Conservation (phyloP, 2,329 filamentous ascomycete genomes). For the Eutypa lata region DNA sequence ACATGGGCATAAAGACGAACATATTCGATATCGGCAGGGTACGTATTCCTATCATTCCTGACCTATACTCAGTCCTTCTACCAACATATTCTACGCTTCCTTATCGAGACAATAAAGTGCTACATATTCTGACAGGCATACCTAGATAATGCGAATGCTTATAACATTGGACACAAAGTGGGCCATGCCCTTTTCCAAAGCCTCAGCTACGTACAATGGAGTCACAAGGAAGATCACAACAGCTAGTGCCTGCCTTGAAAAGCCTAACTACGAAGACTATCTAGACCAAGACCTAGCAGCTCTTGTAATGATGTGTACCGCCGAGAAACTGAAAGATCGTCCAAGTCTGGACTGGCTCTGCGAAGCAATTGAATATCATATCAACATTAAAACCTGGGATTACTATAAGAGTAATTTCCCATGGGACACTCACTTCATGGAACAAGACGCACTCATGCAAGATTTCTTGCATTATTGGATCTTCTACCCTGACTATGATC, state of each 20-base stretch:
- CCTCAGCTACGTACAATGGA: not conserved
- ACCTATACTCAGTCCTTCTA: too few species aligned
- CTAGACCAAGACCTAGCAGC: not conserved
- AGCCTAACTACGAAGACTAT: not conserved
- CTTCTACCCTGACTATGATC: too few species aligned
- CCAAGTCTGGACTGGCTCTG: not conserved
- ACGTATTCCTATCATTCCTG: not conserved
- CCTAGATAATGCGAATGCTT: not conserved
- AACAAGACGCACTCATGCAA: too few species aligned
- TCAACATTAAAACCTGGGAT: not conserved
- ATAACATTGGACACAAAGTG: not conserved
- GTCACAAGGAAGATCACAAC: not conserved
- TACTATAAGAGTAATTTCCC: not conserved
- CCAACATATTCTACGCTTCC: too few species aligned
- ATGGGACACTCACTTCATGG: too few species aligned
- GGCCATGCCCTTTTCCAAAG: not conserved
- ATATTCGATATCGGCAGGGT: not conserved
- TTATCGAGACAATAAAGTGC: not conserved
- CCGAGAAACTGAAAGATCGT: constrained; percentile 45
- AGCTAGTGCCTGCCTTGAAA: not conserved
- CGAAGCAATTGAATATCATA: not conserved
- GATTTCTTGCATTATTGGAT: too few species aligned
- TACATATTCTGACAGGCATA: not conserved
- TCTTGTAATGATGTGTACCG: not conserved
- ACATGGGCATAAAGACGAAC: not conserved